Conservation (phyloP, 164 flowering plant species). For the Tinospora cordifolia region DNA sequence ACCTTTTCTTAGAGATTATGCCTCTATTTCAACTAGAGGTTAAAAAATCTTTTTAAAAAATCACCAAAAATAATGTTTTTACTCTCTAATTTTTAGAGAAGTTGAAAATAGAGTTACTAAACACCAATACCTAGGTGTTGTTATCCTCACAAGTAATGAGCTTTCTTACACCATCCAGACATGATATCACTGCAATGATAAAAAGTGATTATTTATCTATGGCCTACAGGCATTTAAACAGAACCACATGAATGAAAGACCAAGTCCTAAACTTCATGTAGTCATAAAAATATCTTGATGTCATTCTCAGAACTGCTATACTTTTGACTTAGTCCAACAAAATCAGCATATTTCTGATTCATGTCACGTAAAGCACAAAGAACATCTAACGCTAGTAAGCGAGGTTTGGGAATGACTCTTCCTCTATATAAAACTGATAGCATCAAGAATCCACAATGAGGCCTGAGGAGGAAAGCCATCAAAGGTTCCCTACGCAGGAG, state of each 20-base stretch:
- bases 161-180: background rate
- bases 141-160: background rate
- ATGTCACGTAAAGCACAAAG: background rate
- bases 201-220: background rate
- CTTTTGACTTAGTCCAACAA: background rate
- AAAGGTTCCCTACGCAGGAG: slow-evolving; percentile 21
- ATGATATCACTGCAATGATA: background rate
- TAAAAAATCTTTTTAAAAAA: too few species aligned
- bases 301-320: background rate
- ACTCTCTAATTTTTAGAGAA: too few species aligned
- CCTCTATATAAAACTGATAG: slow-evolving; percentile 10
- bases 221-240: too few species aligned
- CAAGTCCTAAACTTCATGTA: background rate
- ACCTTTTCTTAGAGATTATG: too few species aligned
- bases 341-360: background rate
- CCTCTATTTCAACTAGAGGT: too few species aligned
- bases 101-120: too few species aligned
- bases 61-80: too few species aligned
- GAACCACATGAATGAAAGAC: background rate
- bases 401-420: background rate
- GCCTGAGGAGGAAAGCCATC: background rate
- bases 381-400: background rate
- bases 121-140: background rate
- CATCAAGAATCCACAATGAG: background rate
- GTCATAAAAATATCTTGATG: background rate